phyloP scores from a whole-genome alignment of 2,329 filamentous ascomycete genomes.

The Pseudocercospora pini-densiflorae region DNA sequence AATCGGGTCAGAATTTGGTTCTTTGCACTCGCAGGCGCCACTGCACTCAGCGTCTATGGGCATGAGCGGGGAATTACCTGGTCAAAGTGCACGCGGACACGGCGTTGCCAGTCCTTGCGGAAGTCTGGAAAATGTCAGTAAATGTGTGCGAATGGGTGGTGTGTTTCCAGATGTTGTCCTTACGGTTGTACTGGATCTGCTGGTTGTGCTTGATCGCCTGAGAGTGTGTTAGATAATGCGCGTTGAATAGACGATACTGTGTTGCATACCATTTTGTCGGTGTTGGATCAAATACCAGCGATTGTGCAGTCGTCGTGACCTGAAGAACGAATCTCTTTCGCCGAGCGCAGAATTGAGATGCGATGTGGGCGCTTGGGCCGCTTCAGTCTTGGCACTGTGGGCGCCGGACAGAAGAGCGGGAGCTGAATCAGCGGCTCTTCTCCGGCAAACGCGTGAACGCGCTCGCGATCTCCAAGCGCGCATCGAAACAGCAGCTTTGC shows the following conservation, averaged over 20 bases:
- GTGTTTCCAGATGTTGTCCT: constrained; percentile 15
- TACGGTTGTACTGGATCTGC: constrained; percentile 90
- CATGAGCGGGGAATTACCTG: constrained; percentile 76
- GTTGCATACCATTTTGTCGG: constrained; percentile 27
- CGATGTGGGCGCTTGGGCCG: constrained; percentile 6
- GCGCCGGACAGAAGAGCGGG: neutral
- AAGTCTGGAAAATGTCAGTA: constrained; percentile 67
- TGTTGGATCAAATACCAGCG: constrained; percentile 22
- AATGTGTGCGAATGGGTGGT: constrained; percentile 6
- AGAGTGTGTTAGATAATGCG: neutral
- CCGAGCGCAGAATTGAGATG: constrained; percentile 6
- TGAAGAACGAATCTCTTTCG: constrained; percentile 10
- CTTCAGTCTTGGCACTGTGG: neutral
- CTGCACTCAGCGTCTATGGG: constrained; percentile 54
- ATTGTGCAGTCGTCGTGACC: constrained; percentile 27
- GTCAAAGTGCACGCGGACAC: constrained; percentile 99
- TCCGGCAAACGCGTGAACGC: neutral
- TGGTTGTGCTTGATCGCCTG: constrained; percentile 98
- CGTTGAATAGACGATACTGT: neutral
- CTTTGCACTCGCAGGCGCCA: constrained; percentile 52
- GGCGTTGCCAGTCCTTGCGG: constrained; percentile 99
- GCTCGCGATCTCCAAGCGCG: neutral
- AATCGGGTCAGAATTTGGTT: constrained; percentile 37
- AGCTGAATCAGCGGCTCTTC: neutral
- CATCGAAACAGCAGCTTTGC: neutral